Base-by-base conservation (phyloP, 2,329 filamentous ascomycete genomes). In the Cladosporium sp. region DNA sequence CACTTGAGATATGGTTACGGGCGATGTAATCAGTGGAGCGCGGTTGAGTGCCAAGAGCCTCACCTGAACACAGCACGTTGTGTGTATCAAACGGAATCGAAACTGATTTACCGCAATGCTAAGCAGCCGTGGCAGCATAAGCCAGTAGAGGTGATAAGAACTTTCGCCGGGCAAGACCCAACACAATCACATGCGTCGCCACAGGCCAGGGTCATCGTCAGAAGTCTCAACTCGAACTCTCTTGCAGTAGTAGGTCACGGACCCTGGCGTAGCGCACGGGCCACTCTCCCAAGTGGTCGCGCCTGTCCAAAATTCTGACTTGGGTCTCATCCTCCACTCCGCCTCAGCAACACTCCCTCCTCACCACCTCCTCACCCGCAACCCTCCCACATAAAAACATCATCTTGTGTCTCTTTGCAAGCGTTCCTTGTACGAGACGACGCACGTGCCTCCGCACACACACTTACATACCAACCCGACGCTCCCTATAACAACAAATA, bases 401-500 rank as follows among this genome's bases (percentile, higher is more conserved):
- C 42, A 37, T 52, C 40, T 20, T 52, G 55, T 58, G 55, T 58
- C 49, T 58, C 55, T 58, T 58, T 56, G 55, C 55, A 58, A 58
- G 55, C 47, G 55, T 58, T 58, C 55, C 55, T 58, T 58, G 55
- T 58, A 52, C 55, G 55, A 58, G 55, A 58, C 45, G 49, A 51
- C 55, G 49, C 55, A 51, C 47, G 47, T 58, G 47, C 55, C 49
- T 51, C 38, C 36, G 55, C 54, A 56, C 54, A 56, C 28, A 42
- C 38, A 43, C 38, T 43, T 34, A 45, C 51, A 55, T 34, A 58
- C 28, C n/a, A 36, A 38, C 37, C 47, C 55, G 47, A 43, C 47
- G 22, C 43, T 47, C 43, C 43, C 22, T 47, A 47, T n/a, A 12
- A 47, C 43, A 47, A 30, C 43, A 47, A 50, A 50, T 47, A 42